Conservation (phyloP, 345 rosid genomes). For the Salix caprea region DNA sequence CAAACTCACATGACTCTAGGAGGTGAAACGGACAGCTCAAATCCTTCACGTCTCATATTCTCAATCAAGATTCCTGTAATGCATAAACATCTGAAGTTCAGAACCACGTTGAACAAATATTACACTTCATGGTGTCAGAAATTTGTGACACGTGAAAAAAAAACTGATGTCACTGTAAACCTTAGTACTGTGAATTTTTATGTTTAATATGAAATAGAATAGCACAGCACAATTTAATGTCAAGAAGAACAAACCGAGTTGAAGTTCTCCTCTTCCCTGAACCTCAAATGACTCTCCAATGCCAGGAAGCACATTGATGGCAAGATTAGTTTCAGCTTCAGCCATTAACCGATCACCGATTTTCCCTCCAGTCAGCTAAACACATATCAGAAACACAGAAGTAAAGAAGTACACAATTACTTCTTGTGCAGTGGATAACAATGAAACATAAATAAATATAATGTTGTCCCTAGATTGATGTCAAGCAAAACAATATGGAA, state of each 20-base stretch:
- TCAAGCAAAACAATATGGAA: not conserved
- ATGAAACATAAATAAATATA: not conserved
- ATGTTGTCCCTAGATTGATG: not conserved
- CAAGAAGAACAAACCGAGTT: conserved; percentile 62
- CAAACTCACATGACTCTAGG: conserved; percentile 91
- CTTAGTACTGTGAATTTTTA: not conserved
- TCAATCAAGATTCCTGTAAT: conserved; percentile 83
- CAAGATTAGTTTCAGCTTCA: conserved; percentile 98
- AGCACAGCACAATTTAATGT: not conserved
- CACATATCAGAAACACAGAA: conserved; percentile 3
- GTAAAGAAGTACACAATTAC: conserved; percentile 13
- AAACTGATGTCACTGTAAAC: not conserved
- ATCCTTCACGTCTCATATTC: conserved; percentile 99
- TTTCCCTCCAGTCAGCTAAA: conserved; percentile 86
- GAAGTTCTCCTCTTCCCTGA: conserved; percentile 99
- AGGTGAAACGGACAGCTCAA: conserved; percentile 92
- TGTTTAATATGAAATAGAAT: not conserved
- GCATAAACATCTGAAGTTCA: conserved; percentile 10
- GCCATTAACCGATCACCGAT: conserved; percentile 85
- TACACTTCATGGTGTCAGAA: not conserved
- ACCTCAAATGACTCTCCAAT: conserved; percentile 86
- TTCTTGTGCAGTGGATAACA: conserved; percentile 1
- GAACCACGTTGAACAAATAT: conserved; percentile 13
- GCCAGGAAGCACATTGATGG: conserved; percentile 89
- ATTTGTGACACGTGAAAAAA: not conserved